Evolutionary conservation across 345 rosid species (phyloP), one percentile per base, ranked within the genome.

Genomic region (Passiflora organensis): DNA sequence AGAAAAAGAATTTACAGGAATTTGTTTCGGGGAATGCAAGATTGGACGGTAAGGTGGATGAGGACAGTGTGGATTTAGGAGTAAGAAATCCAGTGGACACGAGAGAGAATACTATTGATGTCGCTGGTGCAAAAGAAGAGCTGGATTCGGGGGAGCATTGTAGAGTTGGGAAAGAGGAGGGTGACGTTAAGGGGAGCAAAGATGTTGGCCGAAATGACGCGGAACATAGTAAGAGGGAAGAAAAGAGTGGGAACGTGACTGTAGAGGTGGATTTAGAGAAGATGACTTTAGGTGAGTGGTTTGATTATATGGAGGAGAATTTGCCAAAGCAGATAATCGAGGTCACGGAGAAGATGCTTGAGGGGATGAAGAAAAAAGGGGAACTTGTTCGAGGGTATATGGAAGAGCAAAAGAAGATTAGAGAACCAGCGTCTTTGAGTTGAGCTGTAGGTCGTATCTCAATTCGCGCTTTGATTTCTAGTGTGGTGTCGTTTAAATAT

Each of bases 201-300:
- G 36, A 28, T 18, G 23, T 37, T 6, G 41, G 8, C 1, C 11
- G 2, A 13, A 2, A 37, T 37, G 13, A 37, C 14, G 43, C n/a
- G 43, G 13, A 0, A 41, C n/a, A 0, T 13, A 4, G 14, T 37
- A 41, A n/a, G 16, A 37, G 12, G 14, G 51, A 55, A 43, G 55
- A 56, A 21, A 32, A 62, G 9, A 20, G 25, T 9, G 24, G 14
- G 0, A 34, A 19, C 1, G 34, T 18, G 49, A 48, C 13, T 13
- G 53, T 32, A 32, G 16, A n/a, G 54, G 60, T 58, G 32, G 76
- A 68, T 67, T 73, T 81, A 60, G 76, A 61, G 51, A 78, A 68
- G 62, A 78, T 84, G 79, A 76, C 80, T 14, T 23, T 84, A 32
- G 71, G 72, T 58, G 75, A 89, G 32, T 93, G 89, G 96, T 83